Conservation (phyloP, 441 rosid species). For the Erodium trifolium region DNA sequence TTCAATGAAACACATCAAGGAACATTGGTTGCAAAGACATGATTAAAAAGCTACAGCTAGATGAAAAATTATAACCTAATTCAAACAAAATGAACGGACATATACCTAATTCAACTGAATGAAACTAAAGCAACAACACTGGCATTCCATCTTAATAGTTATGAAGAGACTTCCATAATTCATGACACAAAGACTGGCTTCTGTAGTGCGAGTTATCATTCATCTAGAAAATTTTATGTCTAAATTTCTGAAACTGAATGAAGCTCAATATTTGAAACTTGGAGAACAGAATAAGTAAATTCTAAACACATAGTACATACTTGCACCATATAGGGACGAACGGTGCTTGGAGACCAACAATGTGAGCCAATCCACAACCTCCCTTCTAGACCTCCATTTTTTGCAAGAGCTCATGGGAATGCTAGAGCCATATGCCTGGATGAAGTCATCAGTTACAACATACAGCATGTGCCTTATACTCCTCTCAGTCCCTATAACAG, state of each 20-base stretch:
- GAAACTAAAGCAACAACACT: too few species aligned
- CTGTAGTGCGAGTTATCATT: too few species aligned
- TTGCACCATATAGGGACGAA: constrained; percentile 10
- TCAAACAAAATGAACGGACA: too few species aligned
- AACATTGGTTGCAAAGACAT: neutral
- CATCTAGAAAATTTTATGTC: neutral
- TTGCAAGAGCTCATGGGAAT: constrained; percentile 48
- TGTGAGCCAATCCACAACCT: constrained; percentile 96
- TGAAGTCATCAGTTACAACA: constrained; percentile 83
- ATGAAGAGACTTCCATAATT: too few species aligned
- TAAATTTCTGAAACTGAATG: neutral
- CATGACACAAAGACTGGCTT: too few species aligned
- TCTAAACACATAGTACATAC: constrained; percentile 6
- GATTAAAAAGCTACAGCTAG: too few species aligned
- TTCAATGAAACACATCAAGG: neutral
- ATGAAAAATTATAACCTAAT: too few species aligned
- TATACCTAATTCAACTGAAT: too few species aligned
- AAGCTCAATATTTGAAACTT: too few species aligned
- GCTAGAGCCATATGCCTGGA: constrained; percentile 48
- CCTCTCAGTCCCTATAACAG: constrained; percentile 91
- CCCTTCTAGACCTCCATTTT: constrained; percentile 95
- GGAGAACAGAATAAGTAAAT: too few species aligned
- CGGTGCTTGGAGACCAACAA: constrained; percentile 85
- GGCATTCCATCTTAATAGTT: too few species aligned
- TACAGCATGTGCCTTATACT: constrained; percentile 97